These are phyloP conservation scores for Colletotrichum orbiculare DNA, from an alignment of 2,329 filamentous ascomycete genomes.

Conservation along the genomic window DNA sequence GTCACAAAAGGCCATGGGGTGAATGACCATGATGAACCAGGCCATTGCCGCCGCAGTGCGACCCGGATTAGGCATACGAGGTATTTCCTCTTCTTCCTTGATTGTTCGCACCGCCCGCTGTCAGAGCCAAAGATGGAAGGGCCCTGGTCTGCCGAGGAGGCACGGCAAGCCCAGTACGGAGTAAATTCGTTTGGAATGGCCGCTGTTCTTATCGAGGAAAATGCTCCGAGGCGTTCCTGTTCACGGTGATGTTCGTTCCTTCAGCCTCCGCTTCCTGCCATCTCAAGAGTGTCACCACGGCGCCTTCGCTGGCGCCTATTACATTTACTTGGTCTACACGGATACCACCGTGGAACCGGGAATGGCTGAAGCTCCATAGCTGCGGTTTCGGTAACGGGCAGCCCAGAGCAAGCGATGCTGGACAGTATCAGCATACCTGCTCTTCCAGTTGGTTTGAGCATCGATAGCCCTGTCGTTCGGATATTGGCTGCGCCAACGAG, in stretches of 20 bases:
- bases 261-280: not conserved
- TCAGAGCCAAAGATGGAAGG: conserved; percentile 20
- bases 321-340: not conserved
- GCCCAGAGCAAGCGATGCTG: not conserved
- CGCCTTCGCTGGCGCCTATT: not conserved
- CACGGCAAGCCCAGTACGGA: not conserved
- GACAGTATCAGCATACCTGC: not conserved
- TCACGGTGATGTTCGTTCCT: not conserved
- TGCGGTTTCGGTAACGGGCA: not conserved
- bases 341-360: no score
- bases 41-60: not conserved
- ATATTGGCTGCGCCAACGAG: not conserved
- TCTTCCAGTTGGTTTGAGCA: no score
- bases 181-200: conserved; percentile 4
- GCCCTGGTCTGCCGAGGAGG: conserved; percentile 16
- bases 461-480: not conserved
- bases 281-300: not conserved
- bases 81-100: conserved; percentile 6
- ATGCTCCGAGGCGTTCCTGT: conserved; percentile 19
- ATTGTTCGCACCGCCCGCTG: not conserved
- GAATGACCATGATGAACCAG: no score
- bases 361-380: not conserved
- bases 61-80: conserved; percentile 7
- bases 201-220: conserved; percentile 8
- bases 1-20: not conserved